A percentile compares a stretch with the other conserved stretches of the same genome.
Evolutionary conservation across 495 filamentous ascomycete species (phyloP).

Genomic region (Aspergillus sclerotioniger): DNA sequence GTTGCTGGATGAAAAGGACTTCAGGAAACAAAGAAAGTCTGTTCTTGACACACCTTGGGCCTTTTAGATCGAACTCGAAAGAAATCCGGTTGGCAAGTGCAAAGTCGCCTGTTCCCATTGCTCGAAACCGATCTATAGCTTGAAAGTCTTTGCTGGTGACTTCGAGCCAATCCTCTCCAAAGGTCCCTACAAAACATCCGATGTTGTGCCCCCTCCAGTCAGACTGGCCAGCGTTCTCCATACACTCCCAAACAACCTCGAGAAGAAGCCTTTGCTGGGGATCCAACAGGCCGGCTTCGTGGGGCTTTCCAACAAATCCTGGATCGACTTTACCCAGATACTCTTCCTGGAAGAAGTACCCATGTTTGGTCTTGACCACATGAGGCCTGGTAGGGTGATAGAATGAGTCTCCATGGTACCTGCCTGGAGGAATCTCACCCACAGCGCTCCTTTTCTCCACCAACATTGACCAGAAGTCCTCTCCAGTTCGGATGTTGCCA

Average conservation of each 20-base stretch:
- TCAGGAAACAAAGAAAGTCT: background rate
- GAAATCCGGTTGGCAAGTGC: conserved; percentile 31
- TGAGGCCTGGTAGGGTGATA: conserved; percentile 10
- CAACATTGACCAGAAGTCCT: conserved; percentile 38
- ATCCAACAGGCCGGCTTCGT: conserved; percentile 10
- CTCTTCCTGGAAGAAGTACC: conserved; percentile 48
- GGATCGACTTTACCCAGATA: conserved; percentile 25
- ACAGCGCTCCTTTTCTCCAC: conserved; percentile 32
- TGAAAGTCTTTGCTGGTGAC: conserved; percentile 14
- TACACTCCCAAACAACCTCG: conserved; percentile 24
- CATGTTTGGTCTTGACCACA: conserved; percentile 32
- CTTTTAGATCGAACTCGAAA: conserved; percentile 32
- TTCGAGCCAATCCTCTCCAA: conserved; percentile 32
- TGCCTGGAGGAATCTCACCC: conserved; percentile 22
- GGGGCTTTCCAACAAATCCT: conserved; percentile 17
- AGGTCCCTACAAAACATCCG: conserved; percentile 45
- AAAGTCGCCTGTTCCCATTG: conserved; percentile 2
- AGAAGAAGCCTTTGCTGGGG: conserved; percentile 29
- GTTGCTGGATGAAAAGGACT: background rate
- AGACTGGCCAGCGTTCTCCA: conserved; percentile 17
- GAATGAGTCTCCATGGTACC: conserved; percentile 34
- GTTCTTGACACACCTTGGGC: conserved; percentile 20
- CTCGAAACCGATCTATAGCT: background rate
- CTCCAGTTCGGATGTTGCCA: conserved; percentile 29
- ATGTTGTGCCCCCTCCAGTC: conserved; percentile 15